These are phyloP conservation scores for Brassica balearica DNA, from an alignment of 441 rosid genomes.

Conservation along the genomic window DNA sequence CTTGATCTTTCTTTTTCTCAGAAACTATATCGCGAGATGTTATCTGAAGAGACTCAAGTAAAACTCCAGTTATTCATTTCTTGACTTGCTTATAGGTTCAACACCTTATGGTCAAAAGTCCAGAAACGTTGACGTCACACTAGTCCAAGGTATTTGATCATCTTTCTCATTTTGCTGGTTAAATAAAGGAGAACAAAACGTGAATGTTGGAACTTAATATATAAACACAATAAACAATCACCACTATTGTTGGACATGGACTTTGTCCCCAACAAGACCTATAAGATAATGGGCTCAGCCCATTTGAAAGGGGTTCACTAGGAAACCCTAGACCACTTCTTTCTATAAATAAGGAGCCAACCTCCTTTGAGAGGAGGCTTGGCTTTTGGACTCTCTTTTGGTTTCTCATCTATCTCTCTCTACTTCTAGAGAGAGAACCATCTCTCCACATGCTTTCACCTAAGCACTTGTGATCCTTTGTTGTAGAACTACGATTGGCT, in stretches of 20 bases:
- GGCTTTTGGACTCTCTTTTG: no score
- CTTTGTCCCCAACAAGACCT: no score
- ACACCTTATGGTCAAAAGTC: background rate
- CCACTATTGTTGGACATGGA: background rate
- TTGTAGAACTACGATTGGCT: background rate
- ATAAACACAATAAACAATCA: background rate
- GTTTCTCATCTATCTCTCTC: no score
- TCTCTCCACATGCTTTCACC: background rate
- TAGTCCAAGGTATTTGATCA: slow-evolving; percentile 13
- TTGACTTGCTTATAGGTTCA: slow-evolving; percentile 5
- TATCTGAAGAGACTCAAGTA: background rate
- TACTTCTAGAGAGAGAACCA: background rate
- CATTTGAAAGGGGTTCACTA: background rate
- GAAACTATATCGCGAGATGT: background rate
- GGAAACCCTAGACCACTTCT: background rate
- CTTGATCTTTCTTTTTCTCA: slow-evolving; percentile 10
- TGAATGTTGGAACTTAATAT: background rate
- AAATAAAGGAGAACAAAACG: background rate
- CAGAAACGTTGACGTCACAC: background rate
- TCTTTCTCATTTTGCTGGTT: background rate
- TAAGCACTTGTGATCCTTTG: background rate
- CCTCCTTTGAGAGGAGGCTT: background rate
- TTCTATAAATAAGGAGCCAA: background rate
- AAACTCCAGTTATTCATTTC: slow-evolving; percentile 3
- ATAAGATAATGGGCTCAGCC: background rate